A percentile compares a stretch with the other conserved stretches of the same genome.
These are phyloP conservation scores for Magnusiomyces clavatus DNA, from an alignment of 1,139 yeast species.

Conservation along the genomic window DNA sequence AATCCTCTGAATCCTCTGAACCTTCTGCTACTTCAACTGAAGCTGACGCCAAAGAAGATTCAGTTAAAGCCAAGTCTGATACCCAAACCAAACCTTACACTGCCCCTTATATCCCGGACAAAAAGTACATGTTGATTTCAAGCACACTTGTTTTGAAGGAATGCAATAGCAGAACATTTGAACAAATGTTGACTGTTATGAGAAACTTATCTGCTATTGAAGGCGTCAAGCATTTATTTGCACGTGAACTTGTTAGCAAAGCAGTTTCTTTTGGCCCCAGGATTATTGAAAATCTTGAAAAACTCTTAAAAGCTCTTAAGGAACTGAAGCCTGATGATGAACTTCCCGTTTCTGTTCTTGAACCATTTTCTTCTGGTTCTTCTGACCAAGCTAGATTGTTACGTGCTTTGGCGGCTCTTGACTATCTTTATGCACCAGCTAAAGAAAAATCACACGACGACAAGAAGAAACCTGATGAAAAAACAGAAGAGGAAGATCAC, in stretches of 20 bases:
- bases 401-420: constrained; percentile 81
- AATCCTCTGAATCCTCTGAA: constrained; percentile 14
- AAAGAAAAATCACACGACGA: constrained; percentile 19
- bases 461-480: constrained; percentile 26
- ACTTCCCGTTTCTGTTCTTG: constrained; percentile 46
- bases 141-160: constrained; percentile 74
- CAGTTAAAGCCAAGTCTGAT: constrained; percentile 1
- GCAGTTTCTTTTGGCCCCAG: constrained; percentile 56
- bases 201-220: constrained; percentile 62
- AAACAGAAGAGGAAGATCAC: constrained; percentile 35
- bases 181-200: constrained; percentile 77
- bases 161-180: constrained; percentile 79
- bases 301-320: constrained; percentile 43
- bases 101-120: constrained; percentile 60
- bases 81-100: constrained; percentile 31
- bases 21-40: constrained; percentile 1
- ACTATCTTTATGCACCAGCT: constrained; percentile 57
- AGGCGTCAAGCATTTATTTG: constrained; percentile 58
- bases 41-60: constrained; percentile 3
- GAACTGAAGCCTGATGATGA: constrained; percentile 37
- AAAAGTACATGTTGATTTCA: constrained; percentile 55
- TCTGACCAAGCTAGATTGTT: constrained; percentile 84
- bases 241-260: constrained; percentile 56
- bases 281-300: constrained; percentile 50
- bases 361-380: constrained; percentile 69